These are phyloP conservation scores for Aethionema arabicum DNA, from an alignment of 345 rosid genomes.

Conservation along the genomic window DNA sequence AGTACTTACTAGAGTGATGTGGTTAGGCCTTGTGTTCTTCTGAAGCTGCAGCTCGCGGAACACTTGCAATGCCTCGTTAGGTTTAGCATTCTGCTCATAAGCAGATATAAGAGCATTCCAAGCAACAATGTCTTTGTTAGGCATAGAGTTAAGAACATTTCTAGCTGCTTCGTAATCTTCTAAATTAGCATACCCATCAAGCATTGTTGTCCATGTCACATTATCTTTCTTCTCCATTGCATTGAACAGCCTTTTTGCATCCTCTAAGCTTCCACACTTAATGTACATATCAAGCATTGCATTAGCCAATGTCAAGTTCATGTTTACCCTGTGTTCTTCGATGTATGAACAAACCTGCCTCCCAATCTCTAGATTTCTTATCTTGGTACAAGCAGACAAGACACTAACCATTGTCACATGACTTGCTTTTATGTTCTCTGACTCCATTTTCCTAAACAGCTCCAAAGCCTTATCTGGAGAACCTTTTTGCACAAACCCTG, in stretches of 20 bases:
- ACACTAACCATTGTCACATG: constrained; percentile 70
- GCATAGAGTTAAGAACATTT: constrained; percentile 51
- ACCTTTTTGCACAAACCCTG: constrained; percentile 57
- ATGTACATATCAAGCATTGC: constrained; percentile 74
- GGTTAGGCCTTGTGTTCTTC: constrained; percentile 46
- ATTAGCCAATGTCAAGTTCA: constrained; percentile 58
- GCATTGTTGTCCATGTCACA: constrained; percentile 72
- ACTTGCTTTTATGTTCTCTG: constrained; percentile 53
- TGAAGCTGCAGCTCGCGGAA: constrained; percentile 56
- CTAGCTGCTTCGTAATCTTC: constrained; percentile 52
- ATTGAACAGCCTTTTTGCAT: constrained; percentile 56
- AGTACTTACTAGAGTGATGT: constrained; percentile 58
- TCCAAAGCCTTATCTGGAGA: constrained; percentile 56
- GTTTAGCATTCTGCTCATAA: constrained; percentile 62
- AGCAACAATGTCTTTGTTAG: constrained; percentile 50
- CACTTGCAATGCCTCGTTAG: constrained; percentile 58
- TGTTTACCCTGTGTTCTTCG: constrained; percentile 40
- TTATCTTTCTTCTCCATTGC: constrained; percentile 54
- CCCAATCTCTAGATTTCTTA: constrained; percentile 56
- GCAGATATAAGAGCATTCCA: constrained; percentile 76
- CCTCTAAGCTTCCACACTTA: constrained; percentile 66
- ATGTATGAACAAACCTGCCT: constrained; percentile 50
- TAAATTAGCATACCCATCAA: constrained; percentile 65
- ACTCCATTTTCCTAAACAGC: constrained; percentile 50
- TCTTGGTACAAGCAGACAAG: constrained; percentile 60